Evolutionary conservation across 805 yeast genomes (phyloP), one percentile per base, ranked within the genome.

Genomic region (Lachancea meyersii): DNA sequence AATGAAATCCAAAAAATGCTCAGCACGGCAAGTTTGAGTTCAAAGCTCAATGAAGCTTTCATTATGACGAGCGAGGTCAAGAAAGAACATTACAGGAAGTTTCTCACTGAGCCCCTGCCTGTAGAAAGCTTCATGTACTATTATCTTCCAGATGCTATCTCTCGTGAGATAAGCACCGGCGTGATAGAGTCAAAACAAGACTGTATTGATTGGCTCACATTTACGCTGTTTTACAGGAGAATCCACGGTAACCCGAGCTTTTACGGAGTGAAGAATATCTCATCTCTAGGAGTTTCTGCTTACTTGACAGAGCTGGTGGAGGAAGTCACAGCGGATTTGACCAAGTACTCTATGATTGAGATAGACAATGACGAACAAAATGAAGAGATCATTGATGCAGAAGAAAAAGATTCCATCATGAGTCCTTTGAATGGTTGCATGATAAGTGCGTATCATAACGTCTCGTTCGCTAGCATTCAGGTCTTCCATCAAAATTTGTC

Each of bases 181-280:
- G 69, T 79, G 11, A 73, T 91, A 44, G 72, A 69, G 35, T 70
- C 76, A 6, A 78, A 84, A 55, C 96, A 89, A 53, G 93, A 84
- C 51, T 86, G 95, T 53, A 76, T 93, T 46, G 96, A 91, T 54
- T 87, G 95, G 94, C 56, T 93, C 26, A 84, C 96, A 0, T 86
- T 76, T 58, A 75, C 95, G 0, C 84, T 80, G 52, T 84, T 89
- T 55, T 93, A 86, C 63, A 71, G 94, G 49, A 70, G 97, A 39
- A 59, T 93, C 17, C 82, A 79, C 43, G 71, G 76, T 27, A 93
- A 93, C 59, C 97, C 98, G 3, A 79, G 93, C 45, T 93, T 75
- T 58, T 93, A 93, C 57, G 96, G 88, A n/a, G 74, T 86, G 6
- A 69, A 68, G 31, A 85, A 81, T 47, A 68, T 72, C 2, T 66